Evolutionary conservation across 345 rosid species (phyloP).

Genomic region (Sisymbrium altissimum): DNA sequence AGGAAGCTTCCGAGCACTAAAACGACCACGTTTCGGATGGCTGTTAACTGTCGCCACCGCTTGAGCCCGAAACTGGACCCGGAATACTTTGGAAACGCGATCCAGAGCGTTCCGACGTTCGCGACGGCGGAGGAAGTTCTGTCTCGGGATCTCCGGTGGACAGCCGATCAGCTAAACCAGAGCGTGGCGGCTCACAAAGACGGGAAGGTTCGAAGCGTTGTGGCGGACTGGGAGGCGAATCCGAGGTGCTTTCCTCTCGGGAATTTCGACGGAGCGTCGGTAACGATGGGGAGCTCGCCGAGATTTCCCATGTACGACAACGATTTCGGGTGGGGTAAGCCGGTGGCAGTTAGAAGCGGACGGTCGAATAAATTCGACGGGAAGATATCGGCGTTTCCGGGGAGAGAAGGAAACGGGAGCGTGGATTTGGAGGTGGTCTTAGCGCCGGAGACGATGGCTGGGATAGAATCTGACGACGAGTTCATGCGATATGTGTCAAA

Average conservation of each 20-base stretch:
- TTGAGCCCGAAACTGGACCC: constrained; percentile 65
- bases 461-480: constrained; percentile 64
- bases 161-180: constrained; percentile 65
- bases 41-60: constrained; percentile 80
- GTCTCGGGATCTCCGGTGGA: constrained; percentile 73
- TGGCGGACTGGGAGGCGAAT: constrained; percentile 65
- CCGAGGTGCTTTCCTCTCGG: constrained; percentile 88
- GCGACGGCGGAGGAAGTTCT: constrained; percentile 73
- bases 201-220: constrained; percentile 41
- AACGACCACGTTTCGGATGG: constrained; percentile 87
- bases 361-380: constrained; percentile 90
- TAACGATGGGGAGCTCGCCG: constrained; percentile 94
- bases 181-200: constrained; percentile 59
- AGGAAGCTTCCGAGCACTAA: constrained; percentile 54
- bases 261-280: constrained; percentile 75
- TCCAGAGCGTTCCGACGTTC: constrained; percentile 78
- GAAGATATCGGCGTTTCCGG: constrained; percentile 95
- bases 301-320: constrained; percentile 94
- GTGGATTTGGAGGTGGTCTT: constrained; percentile 84
- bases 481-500: constrained; percentile 62
- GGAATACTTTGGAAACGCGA: constrained; percentile 87
- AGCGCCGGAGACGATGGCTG: constrained; percentile 82
- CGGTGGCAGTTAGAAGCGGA: constrained; percentile 85
- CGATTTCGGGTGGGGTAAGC: constrained; percentile 95
- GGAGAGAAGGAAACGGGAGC: constrained; percentile 68